Conservation (phyloP, 441 rosid species). For the Eutrema salsugineum region DNA sequence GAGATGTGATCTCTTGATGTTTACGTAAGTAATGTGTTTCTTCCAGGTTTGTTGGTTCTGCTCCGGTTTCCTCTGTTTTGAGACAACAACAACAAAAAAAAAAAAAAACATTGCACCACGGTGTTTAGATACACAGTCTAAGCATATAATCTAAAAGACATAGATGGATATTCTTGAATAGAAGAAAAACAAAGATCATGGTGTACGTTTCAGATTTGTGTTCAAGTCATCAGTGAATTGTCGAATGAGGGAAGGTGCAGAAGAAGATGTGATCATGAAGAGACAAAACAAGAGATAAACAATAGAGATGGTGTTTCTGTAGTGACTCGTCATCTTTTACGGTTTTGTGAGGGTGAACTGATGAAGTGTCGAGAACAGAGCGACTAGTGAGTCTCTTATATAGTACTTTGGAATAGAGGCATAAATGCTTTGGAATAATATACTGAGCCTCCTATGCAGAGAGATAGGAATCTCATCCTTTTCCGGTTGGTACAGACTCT, state of each 20-base stretch:
- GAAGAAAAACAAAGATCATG: neutral
- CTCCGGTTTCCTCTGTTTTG: neutral
- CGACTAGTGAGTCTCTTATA: neutral
- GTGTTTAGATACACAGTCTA: neutral
- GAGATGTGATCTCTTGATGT: conserved; percentile 2
- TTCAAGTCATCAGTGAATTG: conserved; percentile 9
- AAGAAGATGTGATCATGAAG: neutral
- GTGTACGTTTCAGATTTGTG: conserved; percentile 7
- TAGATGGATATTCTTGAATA: neutral
- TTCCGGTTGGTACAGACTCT: too few relatives aligned
- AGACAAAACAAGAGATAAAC: neutral
- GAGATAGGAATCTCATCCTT: neutral
- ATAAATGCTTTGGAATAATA: neutral
- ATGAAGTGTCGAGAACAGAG: neutral
- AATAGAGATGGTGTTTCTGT: neutral
- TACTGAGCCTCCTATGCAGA: too few relatives aligned
- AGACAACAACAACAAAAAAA: too few relatives aligned
- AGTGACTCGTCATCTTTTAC: neutral
- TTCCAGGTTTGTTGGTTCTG: neutral
- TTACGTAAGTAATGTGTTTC: neutral
- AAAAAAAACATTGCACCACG: neutral
- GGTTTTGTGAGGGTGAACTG: neutral
- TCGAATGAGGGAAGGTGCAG: neutral
- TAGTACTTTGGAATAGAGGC: neutral
- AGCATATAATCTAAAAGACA: neutral